Conservation (phyloP, 225 moss, liverwort and hornwort species). For the Rhytidiadelphus loreus region DNA sequence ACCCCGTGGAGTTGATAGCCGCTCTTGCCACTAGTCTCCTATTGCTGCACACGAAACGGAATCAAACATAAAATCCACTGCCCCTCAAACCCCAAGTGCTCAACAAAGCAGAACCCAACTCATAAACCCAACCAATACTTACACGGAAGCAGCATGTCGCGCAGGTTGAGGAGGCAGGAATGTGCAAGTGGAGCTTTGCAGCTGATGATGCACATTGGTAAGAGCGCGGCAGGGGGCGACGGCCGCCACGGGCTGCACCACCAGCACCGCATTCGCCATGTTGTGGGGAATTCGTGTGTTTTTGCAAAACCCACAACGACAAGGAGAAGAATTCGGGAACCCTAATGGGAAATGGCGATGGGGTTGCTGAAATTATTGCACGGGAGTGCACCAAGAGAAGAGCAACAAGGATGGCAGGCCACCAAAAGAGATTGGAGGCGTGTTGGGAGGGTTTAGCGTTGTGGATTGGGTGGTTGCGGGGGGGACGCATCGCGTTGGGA, state of each 20-base stretch:
- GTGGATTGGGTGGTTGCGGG: slow-evolving; percentile 12
- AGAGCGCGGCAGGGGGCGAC: background rate
- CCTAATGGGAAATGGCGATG: background rate
- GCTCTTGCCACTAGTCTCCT: slow-evolving; percentile 25
- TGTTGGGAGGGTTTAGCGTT: background rate
- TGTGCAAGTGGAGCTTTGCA: slow-evolving; percentile 1
- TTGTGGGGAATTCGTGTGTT: background rate
- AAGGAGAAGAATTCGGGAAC: background rate
- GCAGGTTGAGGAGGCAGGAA: slow-evolving; percentile 13
- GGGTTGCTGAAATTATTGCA: background rate
- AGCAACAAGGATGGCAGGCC: background rate
- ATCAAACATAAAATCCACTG: background rate
- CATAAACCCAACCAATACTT: background rate
- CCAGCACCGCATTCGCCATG: slow-evolving; percentile 43
- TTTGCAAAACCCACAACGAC: background rate
- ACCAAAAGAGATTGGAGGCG: background rate
- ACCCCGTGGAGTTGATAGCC: slow-evolving; percentile 53
- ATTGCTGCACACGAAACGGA: slow-evolving; percentile 3
- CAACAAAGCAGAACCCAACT: background rate
- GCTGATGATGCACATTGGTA: slow-evolving; percentile 9
- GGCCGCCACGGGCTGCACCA: slow-evolving; percentile 24
- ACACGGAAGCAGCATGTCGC: background rate
- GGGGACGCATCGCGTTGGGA: background rate
- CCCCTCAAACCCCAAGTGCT: background rate
- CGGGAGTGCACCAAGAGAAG: background rate